Conservation (phyloP, 2,329 filamentous ascomycete species). For the Hortaea sp. region DNA sequence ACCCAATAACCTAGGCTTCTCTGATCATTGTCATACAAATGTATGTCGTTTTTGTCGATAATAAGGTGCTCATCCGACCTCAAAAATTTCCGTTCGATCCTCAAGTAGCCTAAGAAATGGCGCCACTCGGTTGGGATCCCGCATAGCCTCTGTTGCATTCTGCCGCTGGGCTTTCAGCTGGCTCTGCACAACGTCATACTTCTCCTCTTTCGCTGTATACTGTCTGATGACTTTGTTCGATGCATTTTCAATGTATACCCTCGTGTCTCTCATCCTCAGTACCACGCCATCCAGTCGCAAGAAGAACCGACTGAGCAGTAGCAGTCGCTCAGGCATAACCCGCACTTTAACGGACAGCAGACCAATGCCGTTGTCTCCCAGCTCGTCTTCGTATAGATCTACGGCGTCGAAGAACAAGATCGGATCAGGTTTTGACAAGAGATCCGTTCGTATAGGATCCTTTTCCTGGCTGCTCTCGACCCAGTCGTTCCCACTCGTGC, state of each 20-base stretch:
- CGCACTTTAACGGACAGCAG: constrained; percentile 82
- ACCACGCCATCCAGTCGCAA: constrained; percentile 88
- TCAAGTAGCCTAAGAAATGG: constrained; percentile 68
- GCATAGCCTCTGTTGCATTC: constrained; percentile 65
- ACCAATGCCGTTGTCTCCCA: constrained; percentile 94
- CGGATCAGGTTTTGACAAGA: constrained; percentile 80
- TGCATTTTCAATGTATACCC: constrained; percentile 83
- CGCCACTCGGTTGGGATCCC: constrained; percentile 74
- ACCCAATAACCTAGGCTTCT: too few relatives aligned
- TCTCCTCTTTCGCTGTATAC: constrained; percentile 78
- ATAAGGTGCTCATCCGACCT: constrained; percentile 29
- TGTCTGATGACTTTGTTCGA: constrained; percentile 72
- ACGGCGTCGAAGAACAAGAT: constrained; percentile 97
- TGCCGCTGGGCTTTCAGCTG: constrained; percentile 55
- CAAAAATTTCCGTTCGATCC: constrained; percentile 79
- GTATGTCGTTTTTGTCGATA: too few relatives aligned
- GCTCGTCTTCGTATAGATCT: constrained; percentile 90
- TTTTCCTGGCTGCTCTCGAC: constrained; percentile 24
- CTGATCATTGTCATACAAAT: too few relatives aligned
- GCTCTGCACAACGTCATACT: constrained; percentile 63
- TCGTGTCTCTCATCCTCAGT: constrained; percentile 76
- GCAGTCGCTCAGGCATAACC: constrained; percentile 80
- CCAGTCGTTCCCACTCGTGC: constrained; percentile 13
- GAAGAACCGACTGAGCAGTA: constrained; percentile 79
- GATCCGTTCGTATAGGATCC: constrained; percentile 67